phyloP scores from a whole-genome alignment of 2,329 filamentous ascomycete genomes.

The Phialemoniopsis sp. region DNA sequence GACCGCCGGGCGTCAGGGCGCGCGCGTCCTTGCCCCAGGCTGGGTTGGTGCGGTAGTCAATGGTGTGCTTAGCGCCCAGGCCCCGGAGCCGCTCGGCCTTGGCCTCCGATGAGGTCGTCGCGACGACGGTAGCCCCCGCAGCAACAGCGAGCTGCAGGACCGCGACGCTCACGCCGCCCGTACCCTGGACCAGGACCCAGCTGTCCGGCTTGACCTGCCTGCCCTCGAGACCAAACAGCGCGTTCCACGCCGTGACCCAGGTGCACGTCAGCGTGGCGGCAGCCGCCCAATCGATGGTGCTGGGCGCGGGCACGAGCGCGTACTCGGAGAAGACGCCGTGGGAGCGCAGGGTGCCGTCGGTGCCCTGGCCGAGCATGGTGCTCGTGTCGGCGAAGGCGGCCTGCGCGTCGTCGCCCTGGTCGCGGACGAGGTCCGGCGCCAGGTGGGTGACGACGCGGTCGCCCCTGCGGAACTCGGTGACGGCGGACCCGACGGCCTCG shows the following conservation, averaged over 20 bases:
- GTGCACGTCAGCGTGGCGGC: constrained; percentile 43
- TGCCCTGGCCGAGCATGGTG: constrained; percentile 50
- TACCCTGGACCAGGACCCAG: constrained; percentile 31
- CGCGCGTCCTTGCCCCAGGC: constrained; percentile 54
- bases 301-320: constrained; percentile 49
- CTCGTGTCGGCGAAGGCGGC: constrained; percentile 17
- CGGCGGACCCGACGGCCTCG: constrained; percentile 45
- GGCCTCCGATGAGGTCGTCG: constrained; percentile 52
- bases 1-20: constrained; percentile 36
- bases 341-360: constrained; percentile 55
- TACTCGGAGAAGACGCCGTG: constrained; percentile 53
- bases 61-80: constrained; percentile 51
- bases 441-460: constrained; percentile 55
- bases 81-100: constrained; percentile 48
- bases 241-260: constrained; percentile 46
- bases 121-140: constrained; percentile 47
- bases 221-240: constrained; percentile 41
- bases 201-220: constrained; percentile 27
- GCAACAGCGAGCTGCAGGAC: constrained; percentile 37
- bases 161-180: constrained; percentile 29
- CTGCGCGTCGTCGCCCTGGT: constrained; percentile 15
- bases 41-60: constrained; percentile 56
- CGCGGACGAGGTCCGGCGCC: constrained; percentile 10
- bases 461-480: constrained; percentile 38
- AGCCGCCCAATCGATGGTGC: constrained; percentile 26